A percentile compares a stretch with the other conserved stretches of the same genome.
phyloP scores from a whole-genome alignment of 805 yeast species.

The Blastobotrys attinorum region DNA sequence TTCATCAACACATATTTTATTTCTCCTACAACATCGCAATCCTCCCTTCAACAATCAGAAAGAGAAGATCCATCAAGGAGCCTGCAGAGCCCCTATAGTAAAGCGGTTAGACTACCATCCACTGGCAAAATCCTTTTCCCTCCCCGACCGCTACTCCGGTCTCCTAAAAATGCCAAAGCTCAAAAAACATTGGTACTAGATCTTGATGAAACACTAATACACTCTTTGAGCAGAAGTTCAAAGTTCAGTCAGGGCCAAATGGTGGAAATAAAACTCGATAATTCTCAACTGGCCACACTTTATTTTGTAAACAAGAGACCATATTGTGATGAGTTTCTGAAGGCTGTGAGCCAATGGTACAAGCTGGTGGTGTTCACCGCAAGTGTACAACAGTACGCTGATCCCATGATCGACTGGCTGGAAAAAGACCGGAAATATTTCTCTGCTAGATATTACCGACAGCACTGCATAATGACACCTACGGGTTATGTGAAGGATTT shows the following conservation, averaged over 20 bases:
- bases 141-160: slow-evolving; percentile 15
- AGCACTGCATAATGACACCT: slow-evolving; percentile 60
- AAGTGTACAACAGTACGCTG: slow-evolving; percentile 89
- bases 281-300: slow-evolving; percentile 63
- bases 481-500: slow-evolving; percentile 80
- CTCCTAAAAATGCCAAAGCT: slow-evolving; percentile 13
- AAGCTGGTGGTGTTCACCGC: slow-evolving; percentile 91
- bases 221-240: slow-evolving; percentile 65
- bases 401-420: slow-evolving; percentile 89
- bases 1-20: neutral
- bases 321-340: slow-evolving; percentile 74
- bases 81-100: slow-evolving; percentile 10
- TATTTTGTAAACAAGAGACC: slow-evolving; percentile 92
- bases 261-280: slow-evolving; percentile 68
- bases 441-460: slow-evolving; percentile 61
- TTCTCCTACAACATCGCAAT: neutral
- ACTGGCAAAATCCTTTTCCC: slow-evolving; percentile 8
- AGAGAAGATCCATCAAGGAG: neutral
- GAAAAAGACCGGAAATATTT: slow-evolving; percentile 56
- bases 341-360: slow-evolving; percentile 77
- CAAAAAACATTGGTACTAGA: slow-evolving; percentile 76
- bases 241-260: slow-evolving; percentile 46
- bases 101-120: slow-evolving; percentile 1
- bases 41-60: too few relatives aligned
- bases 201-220: slow-evolving; percentile 90